Conservation (phyloP, 345 rosid genomes). For the Raphanus sativus region DNA sequence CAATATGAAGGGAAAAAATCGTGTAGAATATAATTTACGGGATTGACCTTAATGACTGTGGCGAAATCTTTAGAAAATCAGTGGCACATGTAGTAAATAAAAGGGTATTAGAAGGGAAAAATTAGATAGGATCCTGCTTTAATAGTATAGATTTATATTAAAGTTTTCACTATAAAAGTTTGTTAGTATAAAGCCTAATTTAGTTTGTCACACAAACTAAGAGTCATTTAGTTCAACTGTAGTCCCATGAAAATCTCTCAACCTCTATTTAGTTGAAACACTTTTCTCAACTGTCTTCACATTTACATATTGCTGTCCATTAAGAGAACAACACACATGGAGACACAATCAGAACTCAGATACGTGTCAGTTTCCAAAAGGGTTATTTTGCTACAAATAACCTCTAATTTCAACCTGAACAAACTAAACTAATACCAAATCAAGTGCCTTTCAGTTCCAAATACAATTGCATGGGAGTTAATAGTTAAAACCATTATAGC, state of each 20-base stretch:
- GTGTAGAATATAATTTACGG: too few relatives aligned
- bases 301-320: constrained; percentile 17
- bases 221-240: not conserved
- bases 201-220: not conserved
- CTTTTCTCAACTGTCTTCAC: not conserved
- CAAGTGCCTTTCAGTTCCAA: constrained; percentile 36
- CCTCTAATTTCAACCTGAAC: constrained; percentile 21
- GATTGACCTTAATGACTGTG: too few relatives aligned
- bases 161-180: not conserved
- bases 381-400: constrained; percentile 31
- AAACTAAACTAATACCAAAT: constrained; percentile 32
- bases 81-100: too few relatives aligned
- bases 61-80: too few relatives aligned
- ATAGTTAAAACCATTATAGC: constrained; percentile 1
- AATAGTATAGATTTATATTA: too few relatives aligned
- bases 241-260: constrained; percentile 22
- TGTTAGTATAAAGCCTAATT: not conserved
- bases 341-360: not conserved
- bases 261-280: not conserved
- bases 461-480: constrained; percentile 24
- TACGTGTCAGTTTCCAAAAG: constrained; percentile 9
- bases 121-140: too few relatives aligned
- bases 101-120: too few relatives aligned
- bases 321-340: not conserved
- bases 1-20: too few relatives aligned